phyloP scores from a whole-genome alignment of 2,329 filamentous ascomycete species.

The Paecilomyces fulvus region DNA sequence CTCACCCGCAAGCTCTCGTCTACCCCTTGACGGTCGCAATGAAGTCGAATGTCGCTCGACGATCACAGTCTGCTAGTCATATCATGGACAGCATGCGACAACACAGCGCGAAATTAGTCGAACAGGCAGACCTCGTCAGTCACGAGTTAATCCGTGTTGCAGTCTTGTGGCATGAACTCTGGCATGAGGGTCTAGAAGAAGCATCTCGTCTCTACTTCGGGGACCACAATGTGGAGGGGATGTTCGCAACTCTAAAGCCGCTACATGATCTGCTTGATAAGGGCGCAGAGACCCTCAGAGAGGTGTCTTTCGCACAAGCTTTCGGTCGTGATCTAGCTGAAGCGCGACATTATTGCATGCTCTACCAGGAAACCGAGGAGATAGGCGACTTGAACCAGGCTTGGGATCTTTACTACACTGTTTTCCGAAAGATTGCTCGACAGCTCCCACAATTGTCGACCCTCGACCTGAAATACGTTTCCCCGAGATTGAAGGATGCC shows the following conservation, averaged over 20 bases:
- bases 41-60: constrained; percentile 81
- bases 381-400: constrained; percentile 93
- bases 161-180: constrained; percentile 96
- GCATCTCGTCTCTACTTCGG: constrained; percentile 95
- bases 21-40: constrained; percentile 97
- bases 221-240: constrained; percentile 93
- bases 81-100: constrained; percentile 99
- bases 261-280: constrained; percentile 85
- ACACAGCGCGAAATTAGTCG: constrained; percentile 84
- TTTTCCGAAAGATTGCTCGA: constrained; percentile 89
- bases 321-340: constrained; percentile 94
- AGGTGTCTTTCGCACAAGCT: constrained; percentile 95
- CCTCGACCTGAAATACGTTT: constrained; percentile 93
- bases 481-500: constrained; percentile 79
- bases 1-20: constrained; percentile 90
- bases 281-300: constrained; percentile 84
- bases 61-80: constrained; percentile 77
- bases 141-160: constrained; percentile 95
- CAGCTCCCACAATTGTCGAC: constrained; percentile 89
- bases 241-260: constrained; percentile 85
- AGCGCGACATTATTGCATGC: constrained; percentile 89
- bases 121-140: constrained; percentile 91
- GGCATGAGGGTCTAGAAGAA: constrained; percentile 97
- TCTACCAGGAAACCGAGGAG: constrained; percentile 81
- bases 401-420: constrained; percentile 98